Evolutionary conservation across 257 asterid genomes (phyloP), one percentile per base, ranked within the genome.

Genomic region (Lantana camara): DNA sequence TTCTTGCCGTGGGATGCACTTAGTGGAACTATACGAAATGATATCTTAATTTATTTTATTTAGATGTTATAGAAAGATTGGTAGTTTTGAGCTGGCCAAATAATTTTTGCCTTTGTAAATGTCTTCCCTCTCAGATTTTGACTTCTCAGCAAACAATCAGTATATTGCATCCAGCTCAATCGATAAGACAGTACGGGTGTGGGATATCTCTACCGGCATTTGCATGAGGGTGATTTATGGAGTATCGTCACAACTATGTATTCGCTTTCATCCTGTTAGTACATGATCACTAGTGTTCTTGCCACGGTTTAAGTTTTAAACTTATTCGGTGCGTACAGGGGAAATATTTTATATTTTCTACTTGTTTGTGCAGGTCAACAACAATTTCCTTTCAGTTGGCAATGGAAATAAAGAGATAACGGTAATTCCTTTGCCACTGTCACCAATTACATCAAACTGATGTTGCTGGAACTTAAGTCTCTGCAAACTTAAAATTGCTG

Each of bases 241-340:
- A 62, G 79, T 88, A 62, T 79, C 93, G 58, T 74, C 95, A 58
- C 96, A 90, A 67, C 95, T 80, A 65, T 94, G 99, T 60, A 88
- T 94, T 61, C 97, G 99, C 51, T 94, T 94, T 77, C 91, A 94
- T 76, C 99, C 99, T 52, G 99, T 94, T 72, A 86, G 99, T 80
- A 48, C 63, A 34, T 23, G 66, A 57, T 46, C 54, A 46, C 51
- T 24, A 41, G 32, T 64, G 27, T 21, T 58, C 45, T 27, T 67
- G 9, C 52, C 38, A n/a, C 48, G 17, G 42, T 23, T 73, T 48
- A 48, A 15, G 17, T 41, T 53, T 35, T 32, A 56, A 51, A 62
- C 40, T 53, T 56, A 52, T 56, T 45, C 60, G 17, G 21, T 57
- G 17, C 21, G 6, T 69, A 13, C 21, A 47, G 42, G 53, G 42